Percentiles rank a stretch among this genome's conserved stretches.
phyloP scores from a whole-genome alignment of 441 rosid species.

The Codiaeum variegatum region DNA sequence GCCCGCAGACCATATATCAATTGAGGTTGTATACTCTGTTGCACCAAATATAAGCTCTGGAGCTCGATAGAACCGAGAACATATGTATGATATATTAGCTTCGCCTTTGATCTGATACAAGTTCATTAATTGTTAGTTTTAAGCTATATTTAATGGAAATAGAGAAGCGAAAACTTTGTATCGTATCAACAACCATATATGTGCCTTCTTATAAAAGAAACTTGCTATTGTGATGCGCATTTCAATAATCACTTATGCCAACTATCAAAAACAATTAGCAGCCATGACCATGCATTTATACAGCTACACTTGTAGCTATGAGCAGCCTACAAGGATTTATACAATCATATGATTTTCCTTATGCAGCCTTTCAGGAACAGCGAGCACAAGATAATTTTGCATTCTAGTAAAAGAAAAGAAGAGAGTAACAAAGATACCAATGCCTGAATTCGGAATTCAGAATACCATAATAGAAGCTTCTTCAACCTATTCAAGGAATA shows the following conservation, averaged over 20 bases:
- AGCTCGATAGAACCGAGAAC: conserved; percentile 95
- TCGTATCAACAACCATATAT: not conserved
- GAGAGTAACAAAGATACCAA: too few relatives aligned
- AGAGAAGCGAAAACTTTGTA: not conserved
- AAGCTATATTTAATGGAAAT: conserved; percentile 12
- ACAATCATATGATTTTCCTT: not conserved
- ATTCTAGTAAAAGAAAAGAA: not conserved
- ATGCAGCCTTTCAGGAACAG: not conserved
- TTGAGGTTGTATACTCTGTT: conserved; percentile 94
- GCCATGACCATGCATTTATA: not conserved
- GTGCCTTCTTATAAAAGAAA: not conserved
- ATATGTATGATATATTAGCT: conserved; percentile 88
- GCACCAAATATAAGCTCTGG: conserved; percentile 99
- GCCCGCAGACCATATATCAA: conserved; percentile 99
- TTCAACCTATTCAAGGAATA: not conserved
- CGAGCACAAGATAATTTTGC: not conserved
- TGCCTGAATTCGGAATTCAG: too few relatives aligned
- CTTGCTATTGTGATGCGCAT: not conserved
- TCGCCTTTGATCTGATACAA: conserved; percentile 75
- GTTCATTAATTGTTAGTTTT: conserved; percentile 16
- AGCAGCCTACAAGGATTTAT: not conserved
- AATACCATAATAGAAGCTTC: not conserved
- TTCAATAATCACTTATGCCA: not conserved
- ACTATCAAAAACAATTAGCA: not conserved
- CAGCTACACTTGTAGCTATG: not conserved